phyloP scores from a whole-genome alignment of 164 flowering plant genomes.

The Chloranthus sessilifolius region DNA sequence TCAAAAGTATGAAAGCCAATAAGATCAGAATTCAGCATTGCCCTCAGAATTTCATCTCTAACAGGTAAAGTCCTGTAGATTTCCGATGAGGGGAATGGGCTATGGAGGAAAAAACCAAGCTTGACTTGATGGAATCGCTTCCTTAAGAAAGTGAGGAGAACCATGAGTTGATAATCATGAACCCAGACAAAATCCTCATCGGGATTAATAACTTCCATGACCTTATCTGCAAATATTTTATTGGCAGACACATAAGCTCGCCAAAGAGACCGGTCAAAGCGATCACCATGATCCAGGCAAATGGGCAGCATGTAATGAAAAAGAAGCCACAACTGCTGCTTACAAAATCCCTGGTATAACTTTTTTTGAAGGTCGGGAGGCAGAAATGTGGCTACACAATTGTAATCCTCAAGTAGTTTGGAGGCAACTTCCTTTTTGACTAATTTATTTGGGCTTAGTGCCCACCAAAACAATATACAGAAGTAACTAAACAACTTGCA shows the following conservation, averaged over 20 bases:
- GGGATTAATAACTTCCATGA: conserved; percentile 24
- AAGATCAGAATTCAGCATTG: conserved; percentile 18
- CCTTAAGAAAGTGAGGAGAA: conserved; percentile 21
- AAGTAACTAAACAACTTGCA: no score
- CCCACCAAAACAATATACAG: no score
- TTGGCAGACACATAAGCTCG: conserved; percentile 33
- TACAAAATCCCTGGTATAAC: conserved; percentile 21
- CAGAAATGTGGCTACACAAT: conserved; percentile 29
- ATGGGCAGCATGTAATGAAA: conserved; percentile 28
- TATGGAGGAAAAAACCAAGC: conserved; percentile 6
- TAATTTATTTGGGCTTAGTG: no score
- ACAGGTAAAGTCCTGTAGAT: conserved; percentile 21
- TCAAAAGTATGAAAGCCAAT: conserved; percentile 22
- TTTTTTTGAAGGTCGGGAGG: conserved; percentile 22
- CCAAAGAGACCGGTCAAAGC: conserved; percentile 23
- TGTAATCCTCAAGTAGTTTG: conserved; percentile 22
- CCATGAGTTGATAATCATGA: conserved; percentile 14
- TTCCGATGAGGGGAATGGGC: conserved; percentile 15
- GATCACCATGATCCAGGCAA: conserved; percentile 26
- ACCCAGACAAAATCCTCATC: conserved; percentile 4
- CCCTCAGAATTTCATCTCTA: conserved; percentile 20
- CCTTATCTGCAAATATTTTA: conserved; percentile 28
- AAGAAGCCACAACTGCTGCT: conserved; percentile 21
- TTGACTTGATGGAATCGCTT: conserved; percentile 18
- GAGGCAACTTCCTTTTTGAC: conserved; percentile 25